Evolutionary conservation across 371 early-diverging fungal genomes (phyloP), one percentile per base, ranked within the genome.

Genomic region (Sporodiniella umbellata): DNA sequence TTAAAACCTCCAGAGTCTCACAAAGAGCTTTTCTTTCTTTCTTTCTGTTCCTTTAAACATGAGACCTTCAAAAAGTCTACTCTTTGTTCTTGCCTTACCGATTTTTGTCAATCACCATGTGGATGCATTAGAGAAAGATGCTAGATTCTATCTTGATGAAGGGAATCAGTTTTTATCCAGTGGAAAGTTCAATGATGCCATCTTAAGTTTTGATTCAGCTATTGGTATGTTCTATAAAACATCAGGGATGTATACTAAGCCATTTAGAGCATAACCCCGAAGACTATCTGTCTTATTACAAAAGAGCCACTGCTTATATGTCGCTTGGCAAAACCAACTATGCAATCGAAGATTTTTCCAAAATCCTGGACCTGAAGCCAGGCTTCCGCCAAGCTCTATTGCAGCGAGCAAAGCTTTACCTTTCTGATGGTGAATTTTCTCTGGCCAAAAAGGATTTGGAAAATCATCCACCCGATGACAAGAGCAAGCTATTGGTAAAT

Each of bases 221-320:
- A 84, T 87, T 38, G 69, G 86, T 85, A 83, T 61, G 68, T 62
- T n/a, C n/a, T n/a, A n/a, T n/a, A n/a, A n/a, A n/a, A n/a, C n/a
- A n/a, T n/a, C n/a, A n/a, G n/a, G n/a, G n/a, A n/a, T n/a, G n/a
- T 12, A 23, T 15, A 40, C 21, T 18, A 21, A 30, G 8, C 33
- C 17, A 12, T 19, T 47, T 78, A 74, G 87, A 72, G 26, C 58
- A 64, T 42, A 91, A 93, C 52, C 88, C 91, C 14, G 64, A 70
- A 35, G 86, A 92, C 71, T 90, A 92, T 55, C 54, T 88, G 14
- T 79, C 86, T 12, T 89, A 87, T 73, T 95, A 87, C 62, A 86
- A 88, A 55, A 81, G 95, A 45, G 95, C 95, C 0, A 84, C 90
- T 14, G 87, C 91, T 3, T 86, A 89, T 47, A 62, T 95, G 26